Percentiles rank a stretch among this genome's conserved stretches.
Conservation (phyloP, 352 stramenopile species). For the Phytopythium kandeliae region DNA sequence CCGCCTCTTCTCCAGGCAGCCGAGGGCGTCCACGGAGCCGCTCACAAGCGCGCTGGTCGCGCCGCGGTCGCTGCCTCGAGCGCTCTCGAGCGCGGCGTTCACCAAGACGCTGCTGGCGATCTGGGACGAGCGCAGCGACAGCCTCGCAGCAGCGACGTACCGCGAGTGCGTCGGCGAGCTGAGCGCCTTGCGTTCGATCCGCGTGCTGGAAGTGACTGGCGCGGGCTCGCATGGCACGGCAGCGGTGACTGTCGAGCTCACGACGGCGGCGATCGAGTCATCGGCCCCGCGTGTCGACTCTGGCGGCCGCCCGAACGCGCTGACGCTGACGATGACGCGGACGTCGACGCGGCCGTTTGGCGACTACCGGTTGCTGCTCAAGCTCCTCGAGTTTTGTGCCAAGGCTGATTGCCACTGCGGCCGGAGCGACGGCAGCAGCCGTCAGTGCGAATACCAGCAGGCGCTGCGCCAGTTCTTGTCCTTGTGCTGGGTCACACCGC, state of each 20-base stretch:
- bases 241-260: not conserved
- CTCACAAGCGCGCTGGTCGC: not conserved
- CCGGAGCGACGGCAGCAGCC: not conserved
- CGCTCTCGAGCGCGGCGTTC: not conserved
- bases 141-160: not conserved
- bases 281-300: not conserved
- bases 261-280: not conserved
- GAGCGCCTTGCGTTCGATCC: not conserved
- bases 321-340: not conserved
- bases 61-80: not conserved
- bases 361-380: not conserved
- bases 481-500: not conserved
- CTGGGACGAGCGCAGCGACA: not conserved
- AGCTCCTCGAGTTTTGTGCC: not conserved
- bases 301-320: too few species aligned
- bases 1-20: not conserved
- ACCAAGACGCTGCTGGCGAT: not conserved
- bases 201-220: not conserved
- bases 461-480: not conserved
- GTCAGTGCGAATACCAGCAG: not conserved
- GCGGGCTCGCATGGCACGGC: not conserved
- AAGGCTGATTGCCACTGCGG: not conserved
- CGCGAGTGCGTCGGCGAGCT: not conserved
- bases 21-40: not conserved
- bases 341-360: not conserved